phyloP scores from a whole-genome alignment of 495 filamentous ascomycete genomes.

The Annulohypoxylon nitens region DNA sequence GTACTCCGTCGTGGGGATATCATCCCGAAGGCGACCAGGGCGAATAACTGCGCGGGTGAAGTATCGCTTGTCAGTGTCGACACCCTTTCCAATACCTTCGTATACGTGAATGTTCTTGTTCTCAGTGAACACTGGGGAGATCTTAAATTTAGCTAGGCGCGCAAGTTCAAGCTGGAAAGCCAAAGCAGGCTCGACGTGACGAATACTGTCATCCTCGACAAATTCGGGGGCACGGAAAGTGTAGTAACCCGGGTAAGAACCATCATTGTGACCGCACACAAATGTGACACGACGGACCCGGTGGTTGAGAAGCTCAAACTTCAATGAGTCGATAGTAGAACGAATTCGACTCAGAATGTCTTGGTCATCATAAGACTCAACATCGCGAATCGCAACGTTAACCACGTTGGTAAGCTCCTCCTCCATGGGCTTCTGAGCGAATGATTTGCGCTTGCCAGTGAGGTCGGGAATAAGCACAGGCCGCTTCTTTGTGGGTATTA shows the following conservation, averaged over 20 bases:
- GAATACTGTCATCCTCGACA: conserved; percentile 92
- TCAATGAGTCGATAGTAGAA: conserved; percentile 80
- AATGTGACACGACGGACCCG: conserved; percentile 92
- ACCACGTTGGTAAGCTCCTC: conserved; percentile 89
- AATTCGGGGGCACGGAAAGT: conserved; percentile 95
- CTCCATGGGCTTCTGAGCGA: conserved; percentile 62
- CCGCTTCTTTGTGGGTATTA: conserved; percentile 73
- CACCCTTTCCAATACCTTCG: conserved; percentile 92
- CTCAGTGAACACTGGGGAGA: conserved; percentile 98
- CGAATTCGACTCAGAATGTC: conserved; percentile 82
- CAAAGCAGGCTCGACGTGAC: conserved; percentile 94
- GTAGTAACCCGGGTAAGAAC: conserved; percentile 96
- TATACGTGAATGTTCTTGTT: conserved; percentile 99
- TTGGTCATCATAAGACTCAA: conserved; percentile 85
- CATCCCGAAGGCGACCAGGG: conserved; percentile 91
- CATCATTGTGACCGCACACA: conserved; percentile 94
- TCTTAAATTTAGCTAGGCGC: conserved; percentile 94
- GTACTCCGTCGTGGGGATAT: conserved; percentile 97
- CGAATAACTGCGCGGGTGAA: conserved; percentile 96
- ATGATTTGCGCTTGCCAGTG: conserved; percentile 75
- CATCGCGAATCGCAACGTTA: conserved; percentile 92
- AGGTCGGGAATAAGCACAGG: conserved; percentile 73
- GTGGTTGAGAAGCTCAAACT: conserved; percentile 83
- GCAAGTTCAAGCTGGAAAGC: conserved; percentile 98
- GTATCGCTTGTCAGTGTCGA: conserved; percentile 96